A percentile compares a stretch with the other conserved stretches of the same genome.
Evolutionary conservation across 139 green algal species (phyloP).

Genomic region (Tetratostichococcus sp.): DNA sequence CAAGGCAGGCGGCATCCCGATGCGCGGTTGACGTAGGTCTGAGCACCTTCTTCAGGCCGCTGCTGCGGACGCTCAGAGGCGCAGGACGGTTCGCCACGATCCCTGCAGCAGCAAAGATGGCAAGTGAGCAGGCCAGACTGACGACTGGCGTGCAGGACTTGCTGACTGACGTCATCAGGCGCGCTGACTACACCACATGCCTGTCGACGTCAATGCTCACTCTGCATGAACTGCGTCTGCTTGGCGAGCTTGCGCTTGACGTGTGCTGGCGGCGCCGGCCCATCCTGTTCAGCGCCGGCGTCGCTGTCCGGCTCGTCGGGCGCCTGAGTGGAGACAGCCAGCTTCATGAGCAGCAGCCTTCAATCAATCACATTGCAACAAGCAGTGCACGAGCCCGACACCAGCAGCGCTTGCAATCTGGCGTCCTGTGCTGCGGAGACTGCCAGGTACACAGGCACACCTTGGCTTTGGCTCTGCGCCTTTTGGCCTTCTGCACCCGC

Average conservation of each 20-base stretch:
- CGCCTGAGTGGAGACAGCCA: no score
- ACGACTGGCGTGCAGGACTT: no score
- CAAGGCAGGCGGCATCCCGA: no score
- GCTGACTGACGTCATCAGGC: no score
- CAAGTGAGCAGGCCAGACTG: no score
- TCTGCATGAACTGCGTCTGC: constrained; percentile 30
- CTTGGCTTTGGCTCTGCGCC: neutral
- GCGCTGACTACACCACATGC: no score
- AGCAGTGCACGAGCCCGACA: no score
- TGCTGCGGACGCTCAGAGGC: neutral
- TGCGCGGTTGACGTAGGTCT: no score
- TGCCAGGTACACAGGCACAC: neutral
- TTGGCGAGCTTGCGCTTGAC: constrained; percentile 22
- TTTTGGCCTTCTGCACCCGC: neutral
- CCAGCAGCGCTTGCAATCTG: no score
- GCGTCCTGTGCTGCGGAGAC: no score
- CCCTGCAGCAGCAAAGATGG: neutral
- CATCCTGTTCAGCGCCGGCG: neutral
- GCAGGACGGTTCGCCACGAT: constrained; percentile 5
- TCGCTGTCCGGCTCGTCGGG: neutral
- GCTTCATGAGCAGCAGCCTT: no score
- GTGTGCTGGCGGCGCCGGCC: constrained; percentile 1
- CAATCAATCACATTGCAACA: no score
- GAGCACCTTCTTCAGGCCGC: constrained; percentile 14
- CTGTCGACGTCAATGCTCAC: neutral